phyloP scores from a whole-genome alignment of 108 stramenopile genomes.

The Skeletonema tropicum region DNA sequence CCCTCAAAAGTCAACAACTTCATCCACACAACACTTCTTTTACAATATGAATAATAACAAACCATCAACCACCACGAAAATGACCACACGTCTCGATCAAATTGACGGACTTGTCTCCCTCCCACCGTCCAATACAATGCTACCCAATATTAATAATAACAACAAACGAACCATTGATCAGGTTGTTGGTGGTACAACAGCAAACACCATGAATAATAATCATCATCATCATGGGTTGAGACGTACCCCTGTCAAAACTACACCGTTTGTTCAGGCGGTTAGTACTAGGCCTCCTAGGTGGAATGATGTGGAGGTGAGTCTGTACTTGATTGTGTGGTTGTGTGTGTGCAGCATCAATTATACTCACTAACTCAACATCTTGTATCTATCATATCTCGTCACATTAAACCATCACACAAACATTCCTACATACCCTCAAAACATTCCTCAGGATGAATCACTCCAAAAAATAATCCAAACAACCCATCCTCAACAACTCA shows the following conservation, averaged over 20 bases:
- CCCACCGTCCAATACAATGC: background rate
- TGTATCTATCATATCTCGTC: no score
- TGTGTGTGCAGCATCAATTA: no score
- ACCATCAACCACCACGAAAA: no score
- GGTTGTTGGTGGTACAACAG: no score
- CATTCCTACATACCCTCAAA: no score
- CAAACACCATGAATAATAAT: no score
- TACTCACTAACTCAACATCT: no score
- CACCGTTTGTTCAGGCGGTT: background rate
- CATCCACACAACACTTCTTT: no score
- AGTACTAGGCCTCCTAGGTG: background rate
- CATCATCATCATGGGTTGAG: background rate
- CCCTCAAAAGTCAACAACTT: no score
- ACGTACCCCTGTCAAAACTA: background rate
- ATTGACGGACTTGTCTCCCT: background rate
- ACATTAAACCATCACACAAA: no score
- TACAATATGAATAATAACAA: background rate
- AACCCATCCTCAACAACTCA: background rate
- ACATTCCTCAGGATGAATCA: conserved; percentile 3
- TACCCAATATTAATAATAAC: no score
- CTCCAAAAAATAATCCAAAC: background rate
- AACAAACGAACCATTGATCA: background rate
- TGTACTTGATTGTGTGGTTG: no score
- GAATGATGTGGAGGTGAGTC: conserved; percentile 5
- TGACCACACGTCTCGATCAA: background rate